Evolutionary conservation across 208 protist genomes (phyloP).

Genomic region (Acanthamoeba quina): DNA sequence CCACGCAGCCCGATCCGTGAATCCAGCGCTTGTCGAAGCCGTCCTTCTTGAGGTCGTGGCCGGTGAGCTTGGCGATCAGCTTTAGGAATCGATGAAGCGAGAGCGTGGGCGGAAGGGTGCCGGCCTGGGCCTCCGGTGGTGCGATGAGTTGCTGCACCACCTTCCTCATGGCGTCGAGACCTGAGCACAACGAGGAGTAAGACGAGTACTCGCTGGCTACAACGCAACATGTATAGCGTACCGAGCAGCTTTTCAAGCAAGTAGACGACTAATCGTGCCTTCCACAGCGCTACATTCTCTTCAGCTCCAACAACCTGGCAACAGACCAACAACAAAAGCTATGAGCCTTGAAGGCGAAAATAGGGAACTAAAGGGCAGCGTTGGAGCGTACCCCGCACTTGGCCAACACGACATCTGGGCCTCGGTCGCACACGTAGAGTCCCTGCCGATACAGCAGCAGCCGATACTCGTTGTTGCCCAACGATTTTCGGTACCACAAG

Average conservation of each 20-base stretch:
- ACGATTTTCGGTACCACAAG: constrained; percentile 74
- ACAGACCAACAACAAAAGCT: not conserved
- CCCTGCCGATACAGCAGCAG: constrained; percentile 31
- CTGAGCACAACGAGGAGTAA: not conserved
- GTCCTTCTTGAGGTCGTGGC: constrained; percentile 78
- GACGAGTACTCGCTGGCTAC: too few species aligned
- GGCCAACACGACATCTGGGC: constrained; percentile 19
- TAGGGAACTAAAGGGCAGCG: not conserved
- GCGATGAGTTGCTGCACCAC: constrained; percentile 20
- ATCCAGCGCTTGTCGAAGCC: constrained; percentile 79
- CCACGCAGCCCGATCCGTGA: constrained; percentile 68
- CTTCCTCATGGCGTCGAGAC: constrained; percentile 40
- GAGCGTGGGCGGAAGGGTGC: constrained; percentile 51
- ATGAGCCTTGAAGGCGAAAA: too few species aligned
- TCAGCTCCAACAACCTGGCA: constrained; percentile 3
- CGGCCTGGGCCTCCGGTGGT: not conserved
- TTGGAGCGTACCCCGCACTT: constrained; percentile 41
- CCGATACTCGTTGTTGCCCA: constrained; percentile 79
- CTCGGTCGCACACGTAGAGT: constrained; percentile 1
- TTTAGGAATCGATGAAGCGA: constrained; percentile 78
- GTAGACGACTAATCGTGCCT: constrained; percentile 77
- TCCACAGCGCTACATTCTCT: constrained; percentile 55
- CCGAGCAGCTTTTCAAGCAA: constrained; percentile 79
- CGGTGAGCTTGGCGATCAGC: constrained; percentile 78
- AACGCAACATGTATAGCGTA: not conserved